Evolutionary conservation across 495 filamentous ascomycete species (phyloP).

Genomic region (Aspergillus nanangensis): DNA sequence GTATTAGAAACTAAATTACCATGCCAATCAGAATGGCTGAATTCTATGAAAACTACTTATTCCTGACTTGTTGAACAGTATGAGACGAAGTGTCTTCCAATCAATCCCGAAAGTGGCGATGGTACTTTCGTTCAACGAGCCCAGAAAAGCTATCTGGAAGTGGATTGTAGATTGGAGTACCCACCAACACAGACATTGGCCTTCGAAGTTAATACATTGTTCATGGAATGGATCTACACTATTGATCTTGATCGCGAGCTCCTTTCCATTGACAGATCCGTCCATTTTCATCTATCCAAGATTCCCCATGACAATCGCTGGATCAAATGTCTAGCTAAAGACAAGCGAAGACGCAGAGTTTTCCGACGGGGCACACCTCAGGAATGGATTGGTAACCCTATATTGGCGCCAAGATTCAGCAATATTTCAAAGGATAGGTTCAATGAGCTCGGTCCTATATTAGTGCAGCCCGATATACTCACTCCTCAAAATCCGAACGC

Average conservation of each 20-base stretch:
- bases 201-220: neutral
- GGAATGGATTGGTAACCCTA: slow-evolving; percentile 8
- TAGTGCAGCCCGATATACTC: neutral
- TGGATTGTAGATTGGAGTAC: slow-evolving; percentile 13
- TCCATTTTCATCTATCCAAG: slow-evolving; percentile 6
- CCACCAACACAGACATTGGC: slow-evolving; percentile 6
- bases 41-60: slow-evolving; percentile 6
- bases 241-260: slow-evolving; percentile 19
- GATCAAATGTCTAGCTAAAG: slow-evolving; percentile 7
- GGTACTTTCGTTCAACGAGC: slow-evolving; percentile 3
- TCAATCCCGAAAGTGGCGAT: neutral
- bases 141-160: slow-evolving; percentile 10
- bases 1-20: neutral
- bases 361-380: slow-evolving; percentile 3
- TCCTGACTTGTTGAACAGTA: slow-evolving; percentile 5
- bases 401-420: slow-evolving; percentile 3
- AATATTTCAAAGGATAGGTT: neutral
- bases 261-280: slow-evolving; percentile 7
- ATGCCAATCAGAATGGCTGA: slow-evolving; percentile 11
- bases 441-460: neutral
- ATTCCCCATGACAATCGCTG: slow-evolving; percentile 6
- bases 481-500: neutral
- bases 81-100: slow-evolving; percentile 9
- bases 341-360: neutral
- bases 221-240: slow-evolving; percentile 15